Evolutionary conservation across 177 flowering plant species (phyloP), one percentile per base, ranked within the genome.

Genomic region (Vitis hybrid): DNA sequence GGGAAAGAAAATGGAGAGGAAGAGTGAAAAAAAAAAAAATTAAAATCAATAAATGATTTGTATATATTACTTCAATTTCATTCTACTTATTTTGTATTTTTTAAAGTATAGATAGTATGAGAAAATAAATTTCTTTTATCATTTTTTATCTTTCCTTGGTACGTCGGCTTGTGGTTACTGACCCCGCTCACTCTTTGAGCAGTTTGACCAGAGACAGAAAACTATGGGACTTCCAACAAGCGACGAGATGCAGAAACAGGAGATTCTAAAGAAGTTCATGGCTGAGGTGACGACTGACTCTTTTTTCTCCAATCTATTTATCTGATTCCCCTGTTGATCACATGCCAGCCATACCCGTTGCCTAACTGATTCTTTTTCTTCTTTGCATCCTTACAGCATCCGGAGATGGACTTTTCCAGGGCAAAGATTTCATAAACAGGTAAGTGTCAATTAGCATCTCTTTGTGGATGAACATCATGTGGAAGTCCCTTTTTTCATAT

Each of bases 161-260:
- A 26, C 29, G 5, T 26, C 29, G 0, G 9, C 48, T 2, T 13
- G 6, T 22, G 14, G 50, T 59, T 49, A 0, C 52, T 52, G 60
- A 4, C 60, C 4, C 52, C 56, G 53, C 15, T 15, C 29, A 11
- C 20, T 39, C 19, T 61, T 20, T 14, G 15, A 76, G 69, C 88
- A 94, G 97, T 94, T 90, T 77, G 99, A 95, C 69, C 99, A 93
- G 79, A 80, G 98, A 54, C 98, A 95, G 81, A 95, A 91, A 71
- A 61, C 85, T 3, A 94, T 93, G 99, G 98, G 99, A 34, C 93
- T 85, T 16, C 99, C 99, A 5, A 83, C 93, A 10, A 93, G 97
- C 71, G 98, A 95, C 60, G 99, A 93, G 79, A 76, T 87, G 79
- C 88, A 91, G 77, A 93, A 93, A 68, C 92, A 95, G 74, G 97